These are phyloP conservation scores for Saccharata proteae DNA, from an alignment of 2,329 filamentous ascomycete species.

Conservation along the genomic window DNA sequence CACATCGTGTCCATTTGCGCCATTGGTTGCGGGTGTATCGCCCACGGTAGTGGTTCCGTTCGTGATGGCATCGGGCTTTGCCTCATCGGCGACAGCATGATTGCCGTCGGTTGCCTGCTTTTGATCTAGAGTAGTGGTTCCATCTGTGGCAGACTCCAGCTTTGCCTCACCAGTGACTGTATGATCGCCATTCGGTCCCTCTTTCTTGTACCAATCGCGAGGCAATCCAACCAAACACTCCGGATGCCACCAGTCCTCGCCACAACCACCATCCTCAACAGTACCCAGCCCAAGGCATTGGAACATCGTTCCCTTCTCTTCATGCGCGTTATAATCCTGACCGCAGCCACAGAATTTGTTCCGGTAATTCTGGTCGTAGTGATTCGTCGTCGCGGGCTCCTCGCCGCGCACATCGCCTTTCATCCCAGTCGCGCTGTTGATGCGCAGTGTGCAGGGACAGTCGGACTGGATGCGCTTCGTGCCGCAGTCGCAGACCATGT, in stretches of 20 bases:
- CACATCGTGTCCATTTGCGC: constrained; percentile 20
- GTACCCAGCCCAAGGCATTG: constrained; percentile 83
- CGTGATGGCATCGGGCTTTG: too few relatives aligned
- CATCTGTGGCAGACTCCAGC: constrained; percentile 4
- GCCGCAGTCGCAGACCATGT: constrained; percentile 94
- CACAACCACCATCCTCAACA: constrained; percentile 72
- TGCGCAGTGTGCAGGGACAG: constrained; percentile 63
- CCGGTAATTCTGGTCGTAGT: constrained; percentile 90
- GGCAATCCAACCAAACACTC: constrained; percentile 78
- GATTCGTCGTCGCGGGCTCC: constrained; percentile 58
- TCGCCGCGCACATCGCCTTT: constrained; percentile 71
- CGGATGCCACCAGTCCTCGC: constrained; percentile 96
- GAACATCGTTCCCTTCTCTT: constrained; percentile 96
- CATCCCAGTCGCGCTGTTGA: constrained; percentile 58
- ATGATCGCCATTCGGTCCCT: constrained; percentile 12
- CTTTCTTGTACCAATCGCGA: constrained; percentile 54
- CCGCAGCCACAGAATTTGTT: constrained; percentile 87
- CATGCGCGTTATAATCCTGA: constrained; percentile 74
- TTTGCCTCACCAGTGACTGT: constrained; percentile 1
- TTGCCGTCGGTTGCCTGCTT: too few relatives aligned
- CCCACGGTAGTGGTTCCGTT: constrained; percentile 1
- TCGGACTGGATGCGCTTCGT: constrained; percentile 63
- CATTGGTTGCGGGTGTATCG: constrained; percentile 20
- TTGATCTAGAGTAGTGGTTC: constrained; percentile 8
- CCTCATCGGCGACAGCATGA: not conserved